A percentile compares a stretch with the other conserved stretches of the same genome.
Evolutionary conservation across 148 eudicot species (phyloP).

Genomic region (Silene conica): DNA sequence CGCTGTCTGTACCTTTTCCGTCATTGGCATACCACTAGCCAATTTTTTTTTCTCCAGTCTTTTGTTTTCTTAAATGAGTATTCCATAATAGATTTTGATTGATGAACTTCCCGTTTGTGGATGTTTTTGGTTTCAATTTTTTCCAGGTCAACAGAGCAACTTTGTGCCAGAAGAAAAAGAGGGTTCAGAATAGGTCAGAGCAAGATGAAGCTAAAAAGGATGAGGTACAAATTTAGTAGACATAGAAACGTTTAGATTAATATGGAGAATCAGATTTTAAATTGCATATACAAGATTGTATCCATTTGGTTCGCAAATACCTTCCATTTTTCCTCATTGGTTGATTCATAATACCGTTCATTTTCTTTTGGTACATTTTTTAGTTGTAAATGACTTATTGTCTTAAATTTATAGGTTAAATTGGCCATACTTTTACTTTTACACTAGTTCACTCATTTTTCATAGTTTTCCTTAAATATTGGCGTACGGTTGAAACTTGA

Average conservation of each 20-base stretch:
- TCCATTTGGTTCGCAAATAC: no score
- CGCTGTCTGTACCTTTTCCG: neutral
- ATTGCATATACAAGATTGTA: neutral
- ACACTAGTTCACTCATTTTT: no score
- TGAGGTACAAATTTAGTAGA: constrained; percentile 31
- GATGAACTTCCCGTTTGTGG: neutral
- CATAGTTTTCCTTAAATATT: no score
- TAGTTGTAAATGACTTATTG: no score
- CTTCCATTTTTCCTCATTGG: neutral
- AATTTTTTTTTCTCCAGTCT: neutral
- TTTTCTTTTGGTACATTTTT: no score
- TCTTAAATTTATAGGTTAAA: no score
- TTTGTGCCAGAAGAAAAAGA: constrained; percentile 44
- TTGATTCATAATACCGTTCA: neutral
- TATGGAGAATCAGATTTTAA: no score
- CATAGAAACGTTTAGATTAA: neutral
- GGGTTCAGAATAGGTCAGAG: constrained; percentile 39
- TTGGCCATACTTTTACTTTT: no score
- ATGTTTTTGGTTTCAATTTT: neutral
- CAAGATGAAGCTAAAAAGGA: constrained; percentile 34
- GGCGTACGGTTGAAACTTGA: no score
- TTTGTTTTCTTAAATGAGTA: neutral
- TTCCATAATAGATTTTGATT: neutral
- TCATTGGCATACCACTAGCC: neutral
- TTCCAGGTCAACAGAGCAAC: constrained; percentile 57